Evolutionary conservation across 164 flowering plant genomes (phyloP).

Genomic region (Brasenia schreberi): DNA sequence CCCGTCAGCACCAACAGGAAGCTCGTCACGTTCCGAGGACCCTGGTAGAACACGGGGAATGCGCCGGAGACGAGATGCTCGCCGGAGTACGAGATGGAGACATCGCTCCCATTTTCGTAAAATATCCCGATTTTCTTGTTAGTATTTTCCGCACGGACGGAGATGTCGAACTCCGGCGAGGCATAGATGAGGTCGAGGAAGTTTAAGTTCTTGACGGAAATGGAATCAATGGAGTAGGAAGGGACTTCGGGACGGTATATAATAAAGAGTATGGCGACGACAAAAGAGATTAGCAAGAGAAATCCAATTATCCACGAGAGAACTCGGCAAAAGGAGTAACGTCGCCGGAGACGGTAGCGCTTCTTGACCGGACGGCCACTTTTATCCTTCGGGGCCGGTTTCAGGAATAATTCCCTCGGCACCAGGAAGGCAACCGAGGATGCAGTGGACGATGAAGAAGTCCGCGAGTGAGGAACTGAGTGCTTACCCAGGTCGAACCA

Average conservation of each 20-base stretch:
- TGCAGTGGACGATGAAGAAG: no score
- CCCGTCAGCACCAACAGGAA: constrained; percentile 35
- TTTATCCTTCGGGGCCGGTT: constrained; percentile 64
- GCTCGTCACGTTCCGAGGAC: constrained; percentile 51
- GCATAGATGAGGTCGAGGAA: constrained; percentile 19
- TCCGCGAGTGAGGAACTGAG: no score
- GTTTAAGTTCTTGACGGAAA: constrained; percentile 46
- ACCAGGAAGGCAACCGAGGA: constrained; percentile 17
- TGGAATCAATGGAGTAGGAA: constrained; percentile 27
- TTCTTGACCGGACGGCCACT: constrained; percentile 17
- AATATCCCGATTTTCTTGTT: constrained; percentile 57
- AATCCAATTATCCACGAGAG: constrained; percentile 27
- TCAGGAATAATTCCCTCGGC: constrained; percentile 81
- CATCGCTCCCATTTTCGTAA: constrained; percentile 46
- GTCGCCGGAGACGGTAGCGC: constrained; percentile 12
- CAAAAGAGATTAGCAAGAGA: constrained; percentile 16
- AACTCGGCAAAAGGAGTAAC: constrained; percentile 29
- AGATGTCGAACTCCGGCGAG: constrained; percentile 56
- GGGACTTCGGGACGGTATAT: constrained; percentile 44
- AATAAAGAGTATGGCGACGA: constrained; percentile 57
- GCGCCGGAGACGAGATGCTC: constrained; percentile 32
- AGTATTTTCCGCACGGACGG: constrained; percentile 47
- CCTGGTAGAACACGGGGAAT: constrained; percentile 63
- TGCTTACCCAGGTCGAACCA: no score
- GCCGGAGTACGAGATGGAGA: constrained; percentile 25